Base-by-base conservation (phyloP, 164 flowering plant genomes). In the Amborella trichopoda region DNA sequence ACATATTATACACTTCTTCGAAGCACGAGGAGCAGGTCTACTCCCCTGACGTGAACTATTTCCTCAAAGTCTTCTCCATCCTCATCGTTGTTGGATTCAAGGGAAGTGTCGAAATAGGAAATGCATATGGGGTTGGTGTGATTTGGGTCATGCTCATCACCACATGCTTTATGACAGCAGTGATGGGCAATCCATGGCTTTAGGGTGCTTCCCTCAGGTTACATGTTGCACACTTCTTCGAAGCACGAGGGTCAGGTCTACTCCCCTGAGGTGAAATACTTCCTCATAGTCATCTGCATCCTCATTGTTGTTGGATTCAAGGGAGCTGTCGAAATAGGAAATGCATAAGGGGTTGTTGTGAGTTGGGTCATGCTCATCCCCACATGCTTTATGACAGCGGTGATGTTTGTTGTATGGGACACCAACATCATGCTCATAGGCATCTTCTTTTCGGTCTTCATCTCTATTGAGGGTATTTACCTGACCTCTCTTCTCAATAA, bases 331-430 rank as follows among this genome's bases (percentile, higher is more conserved):
- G 50, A 48, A 32, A 47, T 61, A 3, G 56, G 53, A 16, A 61
- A 65, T 45, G 66, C 69, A 11, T 65, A 55, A 26, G 61, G 62
- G n/a, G n/a, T n/a, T n/a, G n/a, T n/a, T n/a, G n/a, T n/a, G n/a
- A n/a, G n/a, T n/a, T n/a, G n/a, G n/a, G n/a, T n/a, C n/a, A n/a
- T n/a, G n/a, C n/a, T n/a, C n/a, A n/a, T n/a, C n/a, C n/a, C n/a
- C n/a, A n/a, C n/a, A n/a, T n/a, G n/a, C n/a, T n/a, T n/a, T n/a
- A n/a, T n/a, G n/a, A n/a, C n/a, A n/a, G n/a, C n/a, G n/a, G n/a
- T n/a, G n/a, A n/a, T n/a, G n/a, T n/a, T n/a, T n/a, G n/a, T n/a
- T n/a, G n/a, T n/a, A n/a, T n/a, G n/a, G n/a, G n/a, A n/a, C n/a
- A n/a, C n/a, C n/a, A n/a, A n/a, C n/a, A n/a, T n/a, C n/a, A n/a